Percentiles rank a stretch among this genome's conserved stretches.
These are phyloP conservation scores for Cyberlindnera veronae DNA, from an alignment of 805 yeast genomes.

Conservation along the genomic window DNA sequence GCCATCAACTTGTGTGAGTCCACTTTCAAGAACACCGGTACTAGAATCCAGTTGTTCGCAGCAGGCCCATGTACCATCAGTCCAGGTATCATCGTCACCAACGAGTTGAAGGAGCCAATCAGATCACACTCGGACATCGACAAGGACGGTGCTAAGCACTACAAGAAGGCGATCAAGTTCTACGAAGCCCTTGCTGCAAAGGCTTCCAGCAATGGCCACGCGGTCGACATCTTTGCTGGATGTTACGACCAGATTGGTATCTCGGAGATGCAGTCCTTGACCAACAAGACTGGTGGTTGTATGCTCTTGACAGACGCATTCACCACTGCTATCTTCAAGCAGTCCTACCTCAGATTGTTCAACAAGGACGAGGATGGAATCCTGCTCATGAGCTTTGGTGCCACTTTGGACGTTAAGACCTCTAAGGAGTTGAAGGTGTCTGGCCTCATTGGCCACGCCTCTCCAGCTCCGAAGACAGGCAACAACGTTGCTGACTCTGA, in stretches of 20 bases:
- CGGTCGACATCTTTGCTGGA: slow-evolving; percentile 89
- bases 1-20: slow-evolving; percentile 81
- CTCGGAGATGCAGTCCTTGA: slow-evolving; percentile 58
- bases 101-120: slow-evolving; percentile 90
- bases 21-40: slow-evolving; percentile 80
- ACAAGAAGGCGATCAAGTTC: slow-evolving; percentile 78
- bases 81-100: slow-evolving; percentile 92
- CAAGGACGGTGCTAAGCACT: slow-evolving; percentile 83
- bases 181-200: slow-evolving; percentile 72
- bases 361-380: slow-evolving; percentile 83
- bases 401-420: slow-evolving; percentile 81
- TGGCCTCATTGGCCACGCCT: slow-evolving; percentile 92
- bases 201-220: slow-evolving; percentile 69
- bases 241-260: slow-evolving; percentile 82
- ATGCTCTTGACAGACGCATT: slow-evolving; percentile 63
- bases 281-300: slow-evolving; percentile 59
- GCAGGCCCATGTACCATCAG: slow-evolving; percentile 95
- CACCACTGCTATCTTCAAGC: slow-evolving; percentile 64
- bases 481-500: slow-evolving; percentile 86
- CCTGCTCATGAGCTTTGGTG: slow-evolving; percentile 88
- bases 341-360: slow-evolving; percentile 70
- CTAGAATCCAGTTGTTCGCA: slow-evolving; percentile 83
- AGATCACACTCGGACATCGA: slow-evolving; percentile 97
- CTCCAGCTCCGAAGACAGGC: slow-evolving; percentile 59
- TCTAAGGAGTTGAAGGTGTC: slow-evolving; percentile 83